A percentile compares a stretch with the other conserved stretches of the same genome.
phyloP scores from a whole-genome alignment of 345 rosid species.

The Passiflora organensis region DNA sequence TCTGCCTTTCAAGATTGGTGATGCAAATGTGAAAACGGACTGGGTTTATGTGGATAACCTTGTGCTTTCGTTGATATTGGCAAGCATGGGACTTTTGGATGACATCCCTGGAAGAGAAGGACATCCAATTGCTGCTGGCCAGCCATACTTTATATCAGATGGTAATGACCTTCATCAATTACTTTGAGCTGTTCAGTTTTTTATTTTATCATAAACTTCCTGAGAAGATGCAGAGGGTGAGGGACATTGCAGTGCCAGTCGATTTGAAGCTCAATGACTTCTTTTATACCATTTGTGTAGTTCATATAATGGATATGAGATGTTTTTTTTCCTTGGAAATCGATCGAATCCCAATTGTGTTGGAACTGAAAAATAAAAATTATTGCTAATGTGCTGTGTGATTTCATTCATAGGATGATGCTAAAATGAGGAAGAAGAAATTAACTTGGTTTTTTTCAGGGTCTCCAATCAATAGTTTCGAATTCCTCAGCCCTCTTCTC shows the following conservation, averaged over 20 bases:
- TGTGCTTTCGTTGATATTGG: constrained; percentile 66
- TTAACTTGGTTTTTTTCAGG: constrained; percentile 37
- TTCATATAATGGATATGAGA: background rate
- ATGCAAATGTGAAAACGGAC: constrained; percentile 64
- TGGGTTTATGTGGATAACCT: constrained; percentile 90
- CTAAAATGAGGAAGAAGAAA: too few species aligned
- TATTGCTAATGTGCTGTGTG: background rate
- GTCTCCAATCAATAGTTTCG: constrained; percentile 75
- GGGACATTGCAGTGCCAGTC: too few species aligned
- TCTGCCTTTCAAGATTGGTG: constrained; percentile 56
- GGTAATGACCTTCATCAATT: constrained; percentile 38
- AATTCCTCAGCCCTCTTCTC: constrained; percentile 65
- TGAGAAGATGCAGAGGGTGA: too few species aligned
- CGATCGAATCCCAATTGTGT: background rate
- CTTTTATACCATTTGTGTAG: background rate
- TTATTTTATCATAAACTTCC: too few species aligned
- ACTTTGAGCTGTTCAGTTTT: background rate
- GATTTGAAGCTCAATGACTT: too few species aligned
- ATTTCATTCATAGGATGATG: too few species aligned
- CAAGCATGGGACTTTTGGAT: constrained; percentile 90
- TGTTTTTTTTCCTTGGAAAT: background rate
- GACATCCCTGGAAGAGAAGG: constrained; percentile 71
- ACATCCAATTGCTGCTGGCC: constrained; percentile 77
- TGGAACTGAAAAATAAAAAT: constrained; percentile 1
- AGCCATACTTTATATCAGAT: constrained; percentile 88